Evolutionary conservation across 495 filamentous ascomycete genomes (phyloP), one percentile per base, ranked within the genome.

Genomic region (Margaritispora aquatica): DNA sequence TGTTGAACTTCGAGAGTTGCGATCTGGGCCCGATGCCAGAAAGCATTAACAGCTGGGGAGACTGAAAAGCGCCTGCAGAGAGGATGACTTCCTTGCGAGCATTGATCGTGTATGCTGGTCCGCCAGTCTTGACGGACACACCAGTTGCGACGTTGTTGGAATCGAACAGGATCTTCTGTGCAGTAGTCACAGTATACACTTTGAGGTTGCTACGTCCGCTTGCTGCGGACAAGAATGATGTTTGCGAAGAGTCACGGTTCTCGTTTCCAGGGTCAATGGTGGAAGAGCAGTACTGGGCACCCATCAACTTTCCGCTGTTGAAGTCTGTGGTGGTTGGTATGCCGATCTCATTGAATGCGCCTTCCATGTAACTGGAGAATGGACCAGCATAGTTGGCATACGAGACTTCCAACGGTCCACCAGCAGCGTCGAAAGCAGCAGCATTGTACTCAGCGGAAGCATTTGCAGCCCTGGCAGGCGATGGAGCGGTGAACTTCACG

Each of bases 21-120:
- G 63, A 64, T 2, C 48, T 55, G 0, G 83, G 79, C 0, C 86
- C 86, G 49, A 90, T 72, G n/a, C 88, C 86, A 2, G 77, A 83
- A 1, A 87, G 76, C 63, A 66, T 84, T 19, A 89, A 79, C 1
- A 89, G 64, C 61, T 84, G 80, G 0, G 85, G 84, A 0, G 82
- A 77, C 74, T 85, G 80, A 68, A 83, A 84, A 1, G 76, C 68
- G 23, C 86, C 86, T 4, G 75, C 85, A 13, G 84, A 71, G 8
- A 90, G 48, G 59, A 90, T 85, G 50, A 90, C 82, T 64, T 89
- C 85, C 48, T 58, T 64, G 5, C 21, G 26, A 1, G 46, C 62
- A 10, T 19, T 49, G 7, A 64, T 20, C 81, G 63, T 2, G 64
- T 75, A 69, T 19, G 69, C 54, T 10, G 74, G 26, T 0, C 69